Evolutionary conservation across 148 eudicot species (phyloP), one percentile per base, ranked within the genome.

Genomic region (Beta vulgaris): DNA sequence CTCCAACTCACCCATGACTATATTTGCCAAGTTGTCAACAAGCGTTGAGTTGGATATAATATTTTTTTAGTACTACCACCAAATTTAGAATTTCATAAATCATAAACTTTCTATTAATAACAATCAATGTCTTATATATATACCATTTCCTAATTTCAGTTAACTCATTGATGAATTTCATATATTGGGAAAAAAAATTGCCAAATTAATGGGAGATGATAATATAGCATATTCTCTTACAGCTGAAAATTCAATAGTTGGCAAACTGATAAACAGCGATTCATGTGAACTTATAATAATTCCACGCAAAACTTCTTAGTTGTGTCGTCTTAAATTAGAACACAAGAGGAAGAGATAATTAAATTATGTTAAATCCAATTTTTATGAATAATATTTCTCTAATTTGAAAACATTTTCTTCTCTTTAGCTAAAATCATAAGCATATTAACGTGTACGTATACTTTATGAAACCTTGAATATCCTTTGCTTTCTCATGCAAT

Each of bases 401-500:
- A 2, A 9, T 36, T 55, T 60, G 43, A 73, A 32, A 55, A 60
- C 28, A 26, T 3, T 19, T 61, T 60, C n/a, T 46, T 48, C 7
- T 60, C 34, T 10, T 42, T 19, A 49, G 21, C 69, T 39, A 40
- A 59, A 37, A 59, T 43, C 37, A 60, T 42, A 0, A 29, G 18
- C 63, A 64, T 64, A 9, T 62, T 79, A 59, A 31, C 70, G 82
- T 80, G 66, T 53, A 61, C 68, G 71, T 53, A n/a, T n/a, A 34
- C 53, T 28, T 55, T 11, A 35, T 66, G 79, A 54, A 80, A 75
- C 79, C 43, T 3, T 75, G 73, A 57, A 76, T 76, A 76, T 76
- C 61, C 77, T 67, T 81, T 76, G 77, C 73, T 54, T 76, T 54
- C 29, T 67, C 69, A 67, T 76, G 39, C 42, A 71, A 79, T 69